Evolutionary conservation across 2,329 filamentous ascomycete genomes (phyloP).

Genomic region (Dactylellina drechsleri): DNA sequence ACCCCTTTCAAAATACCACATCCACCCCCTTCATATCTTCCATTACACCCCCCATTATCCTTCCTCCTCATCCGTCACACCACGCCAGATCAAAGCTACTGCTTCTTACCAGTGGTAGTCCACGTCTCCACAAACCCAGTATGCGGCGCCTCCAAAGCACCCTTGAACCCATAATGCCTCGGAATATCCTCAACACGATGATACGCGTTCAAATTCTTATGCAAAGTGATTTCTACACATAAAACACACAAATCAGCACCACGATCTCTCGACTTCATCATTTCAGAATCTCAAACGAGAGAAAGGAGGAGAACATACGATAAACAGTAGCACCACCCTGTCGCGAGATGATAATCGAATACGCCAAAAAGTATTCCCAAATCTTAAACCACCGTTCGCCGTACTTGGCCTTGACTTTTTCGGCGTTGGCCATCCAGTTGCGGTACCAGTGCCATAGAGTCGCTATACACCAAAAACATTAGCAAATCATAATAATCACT

Average conservation of each 20-base stretch:
- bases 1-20: too few species aligned
- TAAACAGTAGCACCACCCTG: constrained; percentile 86
- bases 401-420: constrained; percentile 94
- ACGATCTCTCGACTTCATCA: not conserved
- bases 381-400: constrained; percentile 96
- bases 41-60: not conserved
- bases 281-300: not conserved
- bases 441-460: constrained; percentile 98
- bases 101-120: constrained; percentile 34
- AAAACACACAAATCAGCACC: not conserved
- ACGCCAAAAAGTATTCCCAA: constrained; percentile 91
- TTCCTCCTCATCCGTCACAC: not conserved
- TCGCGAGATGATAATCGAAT: constrained; percentile 82
- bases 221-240: constrained; percentile 73
- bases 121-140: constrained; percentile 37
- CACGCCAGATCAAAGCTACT: constrained; percentile 10
- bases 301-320: constrained; percentile 61
- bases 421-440: constrained; percentile 94
- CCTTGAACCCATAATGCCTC: constrained; percentile 75
- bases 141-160: constrained; percentile 66
- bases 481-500: constrained; percentile 64
- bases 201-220: constrained; percentile 90
- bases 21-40: not conserved
- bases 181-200: constrained; percentile 80
- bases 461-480: constrained; percentile 74